Base-by-base conservation (phyloP, 257 asterid species). In the Solanum sitiens region DNA sequence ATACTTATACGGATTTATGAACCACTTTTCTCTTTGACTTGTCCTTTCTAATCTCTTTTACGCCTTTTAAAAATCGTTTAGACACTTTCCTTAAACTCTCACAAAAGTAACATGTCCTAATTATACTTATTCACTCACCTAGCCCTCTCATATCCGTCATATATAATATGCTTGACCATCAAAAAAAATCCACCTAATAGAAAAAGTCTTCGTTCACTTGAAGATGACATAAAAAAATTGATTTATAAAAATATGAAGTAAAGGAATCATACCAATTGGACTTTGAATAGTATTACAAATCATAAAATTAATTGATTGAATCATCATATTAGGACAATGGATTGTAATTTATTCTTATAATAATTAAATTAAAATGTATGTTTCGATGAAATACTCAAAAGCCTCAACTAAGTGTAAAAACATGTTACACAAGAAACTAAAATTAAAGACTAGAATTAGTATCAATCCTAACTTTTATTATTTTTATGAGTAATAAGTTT, bases 11-110 rank as follows among this genome's bases (percentile, higher is more conserved):
- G 0, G 59, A 50, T 15, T 16, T 15, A 50, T 14, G 59, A 47
- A 47, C 7, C 59, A 47, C 3, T 2, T 14, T 45, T 45, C 2
- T 33, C 33, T 37, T 6, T 37, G 39, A 37, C 39, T 5, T 37
- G 7, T 37, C 0, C 39, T 5, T 37, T 0, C 7, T 0, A 0
- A 37, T 37, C 6, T 37, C 39, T 37, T 0, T 37, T 37, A 37
- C 7, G 2, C 39, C 39, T 37, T 37, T 6, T 7, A 37, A 37
- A 37, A 5, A 37, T 37, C 7, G 6, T 37, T 47, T 47, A 13
- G 18, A 16, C 13, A 47, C 6, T 50, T 15, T 15, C 3, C 61
- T 50, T 50, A 50, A 2, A 50, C 21, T 47, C 56, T 50, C 21
- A 50, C 21, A 50, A 50, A 50, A 50, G 0, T 50, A 50, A 15